Percentiles rank a stretch among this genome's conserved stretches.
Evolutionary conservation across 2,329 filamentous ascomycete species (phyloP).

Genomic region (Curvularia sp.): DNA sequence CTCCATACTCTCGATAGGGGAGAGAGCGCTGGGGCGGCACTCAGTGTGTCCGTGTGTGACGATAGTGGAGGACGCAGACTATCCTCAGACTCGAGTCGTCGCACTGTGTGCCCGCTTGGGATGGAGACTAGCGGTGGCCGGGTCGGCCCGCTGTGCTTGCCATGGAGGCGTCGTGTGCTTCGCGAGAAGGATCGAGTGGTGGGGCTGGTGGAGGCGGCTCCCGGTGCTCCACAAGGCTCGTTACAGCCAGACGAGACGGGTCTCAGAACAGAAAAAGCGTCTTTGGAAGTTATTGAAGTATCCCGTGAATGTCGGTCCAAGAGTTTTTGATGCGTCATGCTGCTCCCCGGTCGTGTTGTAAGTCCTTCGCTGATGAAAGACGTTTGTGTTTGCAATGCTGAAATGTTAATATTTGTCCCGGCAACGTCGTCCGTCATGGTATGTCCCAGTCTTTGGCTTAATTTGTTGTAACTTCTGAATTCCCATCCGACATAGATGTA

Average conservation of each 20-base stretch:
- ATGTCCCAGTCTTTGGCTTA: slow-evolving; percentile 23
- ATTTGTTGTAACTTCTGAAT: slow-evolving; percentile 48
- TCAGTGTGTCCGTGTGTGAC: neutral
- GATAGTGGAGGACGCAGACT: neutral
- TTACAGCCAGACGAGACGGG: neutral
- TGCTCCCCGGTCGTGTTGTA: neutral
- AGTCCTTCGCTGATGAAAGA: neutral
- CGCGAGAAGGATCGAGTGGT: slow-evolving; percentile 16
- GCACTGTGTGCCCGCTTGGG: slow-evolving; percentile 14
- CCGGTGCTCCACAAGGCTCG: neutral
- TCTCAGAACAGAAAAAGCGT: neutral
- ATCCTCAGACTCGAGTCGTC: neutral
- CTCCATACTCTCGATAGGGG: neutral
- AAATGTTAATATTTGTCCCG: neutral
- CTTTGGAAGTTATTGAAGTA: neutral
- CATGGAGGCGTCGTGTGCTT: slow-evolving; percentile 7
- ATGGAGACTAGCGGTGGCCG: slow-evolving; percentile 18
- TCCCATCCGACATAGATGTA: slow-evolving; percentile 68
- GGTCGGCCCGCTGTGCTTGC: neutral
- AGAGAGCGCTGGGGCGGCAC: neutral
- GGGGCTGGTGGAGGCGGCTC: neutral
- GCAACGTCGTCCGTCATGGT: slow-evolving; percentile 7
- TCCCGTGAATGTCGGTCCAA: neutral
- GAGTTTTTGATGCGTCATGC: neutral
- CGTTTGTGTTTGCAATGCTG: neutral